A percentile compares a stretch with the other conserved stretches of the same genome.
phyloP scores from a whole-genome alignment of 192 early-diverging fungal genomes.

The Backusella liffmaniae region DNA sequence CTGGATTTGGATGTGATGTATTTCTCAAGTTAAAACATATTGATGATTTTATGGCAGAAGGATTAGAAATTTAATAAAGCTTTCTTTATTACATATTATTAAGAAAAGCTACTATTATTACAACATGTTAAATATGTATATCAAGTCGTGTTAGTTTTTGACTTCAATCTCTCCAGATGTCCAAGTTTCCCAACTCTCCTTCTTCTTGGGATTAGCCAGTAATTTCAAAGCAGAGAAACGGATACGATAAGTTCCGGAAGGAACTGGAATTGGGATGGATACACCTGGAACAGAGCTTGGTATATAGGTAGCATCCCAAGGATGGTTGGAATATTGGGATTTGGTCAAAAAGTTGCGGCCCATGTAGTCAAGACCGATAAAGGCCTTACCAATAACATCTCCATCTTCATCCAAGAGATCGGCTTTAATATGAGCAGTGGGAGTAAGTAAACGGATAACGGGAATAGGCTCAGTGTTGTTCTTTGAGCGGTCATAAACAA shows the following conservation, averaged over 20 bases:
- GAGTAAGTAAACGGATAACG: slow-evolving; percentile 22
- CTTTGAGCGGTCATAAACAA: slow-evolving; percentile 9
- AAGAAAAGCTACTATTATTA: not conserved
- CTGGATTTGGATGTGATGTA: slow-evolving; percentile 90
- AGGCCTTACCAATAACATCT: slow-evolving; percentile 15
- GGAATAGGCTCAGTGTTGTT: slow-evolving; percentile 5
- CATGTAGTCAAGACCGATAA: slow-evolving; percentile 9
- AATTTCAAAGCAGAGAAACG: slow-evolving; percentile 30
- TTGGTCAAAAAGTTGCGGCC: slow-evolving; percentile 26
- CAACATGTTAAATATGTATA: not conserved
- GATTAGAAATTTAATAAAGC: slow-evolving; percentile 47
- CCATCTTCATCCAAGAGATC: slow-evolving; percentile 21
- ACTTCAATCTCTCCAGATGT: slow-evolving; percentile 18
- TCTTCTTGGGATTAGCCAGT: slow-evolving; percentile 27
- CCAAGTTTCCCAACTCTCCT: slow-evolving; percentile 19
- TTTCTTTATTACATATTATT: not conserved
- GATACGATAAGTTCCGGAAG: slow-evolving; percentile 26
- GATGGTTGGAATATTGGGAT: not conserved
- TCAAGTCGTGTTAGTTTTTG: slow-evolving; percentile 16
- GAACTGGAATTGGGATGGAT: slow-evolving; percentile 5
- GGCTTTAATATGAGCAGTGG: slow-evolving; percentile 19
- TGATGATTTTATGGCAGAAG: slow-evolving; percentile 53
- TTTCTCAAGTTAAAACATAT: slow-evolving; percentile 90
- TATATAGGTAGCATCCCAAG: slow-evolving; percentile 18
- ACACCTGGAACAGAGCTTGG: not conserved